These are phyloP conservation scores for Botryotinia calthae DNA, from an alignment of 2,329 filamentous ascomycete genomes.

Conservation along the genomic window DNA sequence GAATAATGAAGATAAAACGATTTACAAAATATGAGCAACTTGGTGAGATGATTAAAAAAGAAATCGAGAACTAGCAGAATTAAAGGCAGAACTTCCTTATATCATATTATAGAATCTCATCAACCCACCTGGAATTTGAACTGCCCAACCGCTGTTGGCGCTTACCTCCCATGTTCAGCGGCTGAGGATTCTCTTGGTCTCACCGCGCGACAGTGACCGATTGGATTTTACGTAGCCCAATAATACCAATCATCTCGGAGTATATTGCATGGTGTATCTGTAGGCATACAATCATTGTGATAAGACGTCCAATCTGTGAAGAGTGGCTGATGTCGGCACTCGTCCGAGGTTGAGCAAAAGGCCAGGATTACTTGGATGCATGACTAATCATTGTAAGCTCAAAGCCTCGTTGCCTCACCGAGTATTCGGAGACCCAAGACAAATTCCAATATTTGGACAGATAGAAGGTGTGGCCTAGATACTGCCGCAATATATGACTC, in stretches of 20 bases:
- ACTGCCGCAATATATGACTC: neutral
- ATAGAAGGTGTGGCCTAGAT: neutral
- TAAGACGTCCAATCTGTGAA: neutral
- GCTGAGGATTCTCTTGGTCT: slow-evolving; percentile 6
- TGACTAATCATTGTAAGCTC: slow-evolving; percentile 9
- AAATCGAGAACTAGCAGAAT: neutral
- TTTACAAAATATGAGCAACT: neutral
- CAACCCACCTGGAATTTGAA: neutral
- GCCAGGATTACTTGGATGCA: neutral
- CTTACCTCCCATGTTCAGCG: slow-evolving; percentile 15
- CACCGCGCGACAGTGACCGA: neutral
- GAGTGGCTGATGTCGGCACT: neutral
- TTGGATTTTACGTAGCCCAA: neutral
- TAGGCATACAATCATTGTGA: neutral
- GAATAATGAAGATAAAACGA: neutral
- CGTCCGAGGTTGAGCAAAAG: neutral
- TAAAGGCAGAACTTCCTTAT: neutral
- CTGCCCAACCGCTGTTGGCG: slow-evolving; percentile 2
- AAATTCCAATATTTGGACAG: neutral
- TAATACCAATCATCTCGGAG: neutral
- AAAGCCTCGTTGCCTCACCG: slow-evolving; percentile 9
- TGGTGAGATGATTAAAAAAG: neutral
- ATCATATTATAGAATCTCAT: neutral
- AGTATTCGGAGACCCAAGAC: neutral
- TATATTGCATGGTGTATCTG: neutral